Conservation (phyloP, 1,284 basidiomycete species). For the Sanghuangporus weigelae region DNA sequence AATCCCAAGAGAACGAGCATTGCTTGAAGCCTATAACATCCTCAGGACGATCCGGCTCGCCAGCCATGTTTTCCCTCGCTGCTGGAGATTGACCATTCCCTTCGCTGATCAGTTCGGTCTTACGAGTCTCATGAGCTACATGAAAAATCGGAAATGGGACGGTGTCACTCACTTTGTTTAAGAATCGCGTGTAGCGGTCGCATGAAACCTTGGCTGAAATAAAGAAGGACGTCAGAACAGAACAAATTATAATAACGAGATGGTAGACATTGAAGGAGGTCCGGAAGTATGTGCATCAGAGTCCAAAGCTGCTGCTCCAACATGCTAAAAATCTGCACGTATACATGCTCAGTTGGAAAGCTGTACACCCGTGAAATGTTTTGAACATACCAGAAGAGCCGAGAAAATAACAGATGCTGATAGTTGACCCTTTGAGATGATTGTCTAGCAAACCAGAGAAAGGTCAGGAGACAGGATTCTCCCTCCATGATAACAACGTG, state of each 20-base stretch:
- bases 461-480: not conserved
- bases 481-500: not conserved
- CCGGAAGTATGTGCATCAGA: conserved; percentile 5
- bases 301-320: conserved; percentile 4
- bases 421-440: conserved; percentile 9
- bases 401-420: conserved; percentile 7
- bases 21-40: conserved; percentile 7
- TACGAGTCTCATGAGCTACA: not conserved
- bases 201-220: conserved; percentile 10
- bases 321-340: conserved; percentile 4
- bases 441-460: not conserved
- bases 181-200: conserved; percentile 10
- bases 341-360: not conserved
- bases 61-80: not conserved
- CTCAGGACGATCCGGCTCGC: not conserved
- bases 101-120: conserved; percentile 12
- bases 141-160: not conserved
- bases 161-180: conserved; percentile 3
- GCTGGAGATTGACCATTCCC: not conserved
- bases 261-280: not conserved
- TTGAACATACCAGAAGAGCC: conserved; percentile 1
- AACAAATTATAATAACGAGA: not conserved
- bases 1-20: conserved; percentile 15
- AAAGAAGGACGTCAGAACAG: not conserved
- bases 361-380: not conserved